Percentiles rank a stretch among this genome's conserved stretches.
Conservation (phyloP, 1,284 basidiomycete species). For the Volvariella volvacea region DNA sequence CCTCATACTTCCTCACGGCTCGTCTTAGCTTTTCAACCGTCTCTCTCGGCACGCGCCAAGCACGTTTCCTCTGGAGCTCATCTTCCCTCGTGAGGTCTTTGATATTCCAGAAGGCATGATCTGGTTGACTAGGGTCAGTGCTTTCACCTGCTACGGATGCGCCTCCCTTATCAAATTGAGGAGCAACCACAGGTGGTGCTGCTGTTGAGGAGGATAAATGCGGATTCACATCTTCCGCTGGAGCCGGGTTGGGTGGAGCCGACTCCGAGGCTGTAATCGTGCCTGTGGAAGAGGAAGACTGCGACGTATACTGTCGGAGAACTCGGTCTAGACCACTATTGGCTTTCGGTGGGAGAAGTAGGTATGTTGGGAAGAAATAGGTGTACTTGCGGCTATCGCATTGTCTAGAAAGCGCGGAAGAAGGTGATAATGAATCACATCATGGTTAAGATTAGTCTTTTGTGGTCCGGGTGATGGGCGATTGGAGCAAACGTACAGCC, state of each 20-base stretch:
- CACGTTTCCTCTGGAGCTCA: slow-evolving; percentile 56
- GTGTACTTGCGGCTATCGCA: slow-evolving; percentile 97
- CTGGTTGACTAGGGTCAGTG: slow-evolving; percentile 6
- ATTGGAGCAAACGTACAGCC: slow-evolving; percentile 50
- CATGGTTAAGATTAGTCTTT: too few species aligned
- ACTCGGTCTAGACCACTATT: slow-evolving; percentile 53
- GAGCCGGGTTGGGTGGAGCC: too few species aligned
- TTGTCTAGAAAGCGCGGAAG: slow-evolving; percentile 35
- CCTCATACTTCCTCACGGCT: slow-evolving; percentile 63
- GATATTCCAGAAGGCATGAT: slow-evolving; percentile 32
- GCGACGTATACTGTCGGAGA: slow-evolving; percentile 27
- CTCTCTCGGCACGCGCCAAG: slow-evolving; percentile 56
- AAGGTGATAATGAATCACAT: slow-evolving; percentile 7
- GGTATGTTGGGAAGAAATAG: slow-evolving; percentile 93
- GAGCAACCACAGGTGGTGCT: too few species aligned
- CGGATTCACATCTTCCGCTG: too few species aligned
- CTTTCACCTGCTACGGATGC: too few species aligned
- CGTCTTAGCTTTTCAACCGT: slow-evolving; percentile 53
- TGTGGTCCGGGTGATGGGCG: slow-evolving; percentile 9
- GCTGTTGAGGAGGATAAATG: too few species aligned
- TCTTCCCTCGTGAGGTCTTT: slow-evolving; percentile 37
- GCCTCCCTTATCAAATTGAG: too few species aligned
- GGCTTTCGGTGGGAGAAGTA: slow-evolving; percentile 88
- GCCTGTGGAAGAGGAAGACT: slow-evolving; percentile 6
- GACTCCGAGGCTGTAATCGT: too few species aligned